Base-by-base conservation (phyloP, 192 early-diverging fungal genomes). In the Cetraspora pellucida region DNA sequence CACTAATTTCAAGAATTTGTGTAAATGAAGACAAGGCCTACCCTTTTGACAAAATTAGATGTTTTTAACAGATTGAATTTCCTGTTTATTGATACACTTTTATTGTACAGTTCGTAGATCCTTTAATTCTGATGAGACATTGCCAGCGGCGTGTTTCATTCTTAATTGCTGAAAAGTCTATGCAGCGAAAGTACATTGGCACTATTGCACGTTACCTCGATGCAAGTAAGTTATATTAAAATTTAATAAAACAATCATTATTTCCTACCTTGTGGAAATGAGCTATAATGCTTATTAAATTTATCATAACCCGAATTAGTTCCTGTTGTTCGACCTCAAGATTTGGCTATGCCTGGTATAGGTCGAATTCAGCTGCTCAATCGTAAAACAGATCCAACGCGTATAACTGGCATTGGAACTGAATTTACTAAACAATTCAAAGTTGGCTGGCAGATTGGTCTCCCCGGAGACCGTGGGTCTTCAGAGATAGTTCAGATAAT, bases 311-410 rank as follows among this genome's bases (percentile, higher is more conserved):
- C 19, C 13, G 13, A 19, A 54, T 17, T 25, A 94, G 93, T 99
- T 80, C 94, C 96, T 10, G 97, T 99, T 17, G 89, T 91, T 59
- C 87, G 97, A 54, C 92, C 96, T 72, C 96, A 98, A 82, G 97
- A 99, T 85, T 79, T 95, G 50, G 92, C 91, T 37, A 87, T 87
- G 59, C 64, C 67, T n/a, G 94, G 94, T 9, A 80, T 80, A 57
- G 96, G 96, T 27, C 85, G 77, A 43, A 90, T 98, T 70, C 83
- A 84, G 50, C 80, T 95, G 3, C 71, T 87, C 7, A 90, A 95
- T 79, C 82, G 85, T 43, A 86, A 89, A 76, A 80, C 85, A 7
- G 87, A 93, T 45, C 93, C 93, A 8, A 82, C 88, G n/a, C 79
- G 89, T 37, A 86, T 97, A 44, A 84, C 80, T 25, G 95, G 94